Percentiles rank a stretch among this genome's conserved stretches.
phyloP scores from a whole-genome alignment of 169 alveolate genomes.

The Plasmodium chabaudi region DNA sequence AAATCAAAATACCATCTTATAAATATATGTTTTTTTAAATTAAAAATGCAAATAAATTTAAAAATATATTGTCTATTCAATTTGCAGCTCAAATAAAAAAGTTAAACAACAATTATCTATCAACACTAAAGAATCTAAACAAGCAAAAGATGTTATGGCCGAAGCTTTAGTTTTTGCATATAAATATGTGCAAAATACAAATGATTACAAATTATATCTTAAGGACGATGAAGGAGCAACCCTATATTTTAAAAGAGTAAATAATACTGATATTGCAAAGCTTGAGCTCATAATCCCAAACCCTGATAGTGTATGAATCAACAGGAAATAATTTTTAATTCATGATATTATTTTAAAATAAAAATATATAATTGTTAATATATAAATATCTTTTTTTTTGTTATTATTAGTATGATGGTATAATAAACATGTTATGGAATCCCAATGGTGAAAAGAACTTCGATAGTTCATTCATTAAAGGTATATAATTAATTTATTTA shows the following conservation, averaged over 20 bases:
- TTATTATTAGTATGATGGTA: conserved; percentile 33
- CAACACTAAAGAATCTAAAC: conserved; percentile 20
- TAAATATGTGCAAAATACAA: background rate
- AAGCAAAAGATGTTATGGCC: conserved; percentile 24
- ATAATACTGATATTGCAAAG: conserved; percentile 53
- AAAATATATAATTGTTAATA: background rate
- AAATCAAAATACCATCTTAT: too few relatives aligned
- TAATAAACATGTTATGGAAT: conserved; percentile 48
- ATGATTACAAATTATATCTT: conserved; percentile 26
- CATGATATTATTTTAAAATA: background rate
- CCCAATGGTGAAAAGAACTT: conserved; percentile 53
- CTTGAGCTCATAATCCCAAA: conserved; percentile 20
- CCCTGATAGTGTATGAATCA: conserved; percentile 30
- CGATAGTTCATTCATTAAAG: conserved; percentile 48
- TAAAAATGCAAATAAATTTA: too few relatives aligned
- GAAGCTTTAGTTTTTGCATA: conserved; percentile 22
- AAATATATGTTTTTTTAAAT: too few relatives aligned
- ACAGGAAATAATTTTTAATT: background rate
- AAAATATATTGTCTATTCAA: too few relatives aligned
- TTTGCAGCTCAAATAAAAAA: too few relatives aligned
- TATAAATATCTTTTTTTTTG: background rate
- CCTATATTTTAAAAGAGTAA: conserved; percentile 45
- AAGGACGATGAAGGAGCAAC: conserved; percentile 17
- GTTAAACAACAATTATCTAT: too few relatives aligned
- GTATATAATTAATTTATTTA: conserved; percentile 22